Base-by-base conservation (phyloP, 352 stramenopile species). In the Phytopythium delawarense region DNA sequence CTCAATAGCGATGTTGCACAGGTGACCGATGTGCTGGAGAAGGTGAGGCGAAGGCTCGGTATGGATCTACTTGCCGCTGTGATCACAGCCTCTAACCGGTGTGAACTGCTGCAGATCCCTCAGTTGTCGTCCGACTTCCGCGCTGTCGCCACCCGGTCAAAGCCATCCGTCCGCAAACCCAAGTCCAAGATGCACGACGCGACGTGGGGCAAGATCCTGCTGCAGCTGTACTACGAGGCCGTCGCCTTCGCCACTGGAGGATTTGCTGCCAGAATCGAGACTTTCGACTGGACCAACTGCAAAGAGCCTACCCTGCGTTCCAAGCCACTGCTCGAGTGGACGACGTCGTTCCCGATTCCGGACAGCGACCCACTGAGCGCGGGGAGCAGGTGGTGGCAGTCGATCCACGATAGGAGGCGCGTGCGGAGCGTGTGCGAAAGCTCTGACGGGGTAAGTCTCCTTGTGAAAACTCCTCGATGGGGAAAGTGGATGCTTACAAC, bases 281-380 rank as follows among this genome's bases (percentile, higher is more conserved):
- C 4, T 8, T 45, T 57, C 20, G 32, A 57, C 30, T 57, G 51
- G 51, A 20, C 20, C 3, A 42, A 34, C 28, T 15, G 12, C 0
- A 18, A 18, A 0, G 7, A 25, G 12, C 25, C 30, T 16, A 7
- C 2, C 13, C 1, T 45, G 20, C 51, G 35, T 3, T 18, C 28
- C 18, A 57, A 18, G 51, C 51, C 51, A 18, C n/a, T 57, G 51
- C 16, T 44, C 9, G 51, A 57, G 20, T 57, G 51, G 51, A 57
- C 51, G 15, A 57, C 32, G 20, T 44, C 51, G 28, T 57, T 57
- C 21, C 51, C 51, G 12, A 7, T 57, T 2, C 51, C 51, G 11
- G 7, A 7, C 4, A 28, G 7, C 5, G 51, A 57, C 20, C 51
- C 51, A 18, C 8, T n/a, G 16, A 23, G 20, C 16, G 30, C 28